These are phyloP conservation scores for Apophysomyces trapeziformis DNA, from an alignment of 371 early-diverging fungal species.

Conservation along the genomic window DNA sequence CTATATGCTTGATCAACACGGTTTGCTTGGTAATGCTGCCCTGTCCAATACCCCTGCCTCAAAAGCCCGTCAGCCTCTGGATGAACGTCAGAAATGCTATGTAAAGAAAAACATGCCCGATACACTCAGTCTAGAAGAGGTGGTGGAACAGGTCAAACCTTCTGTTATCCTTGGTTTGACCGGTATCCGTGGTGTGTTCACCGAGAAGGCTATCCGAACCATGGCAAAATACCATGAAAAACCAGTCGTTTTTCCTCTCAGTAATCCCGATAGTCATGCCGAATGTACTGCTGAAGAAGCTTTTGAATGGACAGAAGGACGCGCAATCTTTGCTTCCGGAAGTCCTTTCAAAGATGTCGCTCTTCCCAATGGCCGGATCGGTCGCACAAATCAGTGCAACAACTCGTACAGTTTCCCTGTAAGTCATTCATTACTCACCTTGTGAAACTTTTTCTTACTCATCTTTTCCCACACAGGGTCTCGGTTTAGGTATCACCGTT, in stretches of 20 bases:
- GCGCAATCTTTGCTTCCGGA: constrained; percentile 69
- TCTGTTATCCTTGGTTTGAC: constrained; percentile 68
- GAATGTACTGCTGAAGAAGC: constrained; percentile 72
- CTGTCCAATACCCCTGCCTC: constrained; percentile 25
- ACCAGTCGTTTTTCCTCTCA: constrained; percentile 68
- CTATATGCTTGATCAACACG: constrained; percentile 66
- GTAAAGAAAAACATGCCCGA: constrained; percentile 59
- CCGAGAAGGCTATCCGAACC: constrained; percentile 57
- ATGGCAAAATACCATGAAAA: constrained; percentile 65
- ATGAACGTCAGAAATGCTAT: constrained; percentile 58
- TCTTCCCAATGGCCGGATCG: constrained; percentile 48
- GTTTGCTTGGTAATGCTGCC: constrained; percentile 54
- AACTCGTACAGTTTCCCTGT: constrained; percentile 65
- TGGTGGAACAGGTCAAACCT: constrained; percentile 64
- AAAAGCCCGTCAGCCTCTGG: constrained; percentile 26
- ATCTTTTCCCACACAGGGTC: constrained; percentile 33
- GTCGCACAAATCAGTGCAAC: constrained; percentile 68
- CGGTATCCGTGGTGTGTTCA: constrained; percentile 62
- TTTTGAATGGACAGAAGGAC: constrained; percentile 64
- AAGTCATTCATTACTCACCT: constrained; percentile 15
- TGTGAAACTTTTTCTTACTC: neutral
- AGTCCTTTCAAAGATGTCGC: constrained; percentile 59
- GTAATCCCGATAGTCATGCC: constrained; percentile 67
- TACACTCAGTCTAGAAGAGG: constrained; percentile 55
- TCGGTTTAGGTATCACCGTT: constrained; percentile 63